phyloP scores from a whole-genome alignment of 2,329 filamentous ascomycete species.

The Stagonosporopsis chrysanthemi region DNA sequence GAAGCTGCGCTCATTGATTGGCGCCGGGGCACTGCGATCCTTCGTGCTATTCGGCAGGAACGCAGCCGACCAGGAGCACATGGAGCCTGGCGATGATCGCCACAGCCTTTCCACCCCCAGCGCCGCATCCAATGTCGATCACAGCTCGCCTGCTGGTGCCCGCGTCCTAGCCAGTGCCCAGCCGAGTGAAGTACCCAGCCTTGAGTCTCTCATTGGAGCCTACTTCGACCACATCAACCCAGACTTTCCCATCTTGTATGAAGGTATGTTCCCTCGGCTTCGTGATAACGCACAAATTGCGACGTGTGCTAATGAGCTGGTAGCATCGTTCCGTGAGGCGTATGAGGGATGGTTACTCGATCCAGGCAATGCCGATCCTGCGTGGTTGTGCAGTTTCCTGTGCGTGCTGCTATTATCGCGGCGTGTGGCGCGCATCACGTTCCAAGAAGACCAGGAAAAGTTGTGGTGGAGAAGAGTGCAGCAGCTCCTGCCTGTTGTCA shows the following conservation, averaged over 20 bases:
- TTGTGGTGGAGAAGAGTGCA: slow-evolving; percentile 54
- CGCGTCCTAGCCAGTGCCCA: slow-evolving; percentile 15
- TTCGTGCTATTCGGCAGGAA: slow-evolving; percentile 54
- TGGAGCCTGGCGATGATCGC: slow-evolving; percentile 28
- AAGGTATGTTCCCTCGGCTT: slow-evolving; percentile 30
- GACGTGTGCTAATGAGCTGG: not conserved
- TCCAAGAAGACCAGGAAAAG: slow-evolving; percentile 51
- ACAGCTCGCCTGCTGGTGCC: slow-evolving; percentile 32
- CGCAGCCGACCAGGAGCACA: slow-evolving; percentile 43
- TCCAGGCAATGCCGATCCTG: slow-evolving; percentile 45
- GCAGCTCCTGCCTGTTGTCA: slow-evolving; percentile 51
- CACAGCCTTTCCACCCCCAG: slow-evolving; percentile 31
- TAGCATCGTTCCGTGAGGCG: slow-evolving; percentile 50
- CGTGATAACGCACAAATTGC: not conserved
- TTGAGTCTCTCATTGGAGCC: slow-evolving; percentile 49
- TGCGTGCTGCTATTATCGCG: slow-evolving; percentile 53
- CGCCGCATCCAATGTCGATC: slow-evolving; percentile 30
- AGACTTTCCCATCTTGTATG: slow-evolving; percentile 55
- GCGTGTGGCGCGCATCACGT: slow-evolving; percentile 42
- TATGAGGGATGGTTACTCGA: slow-evolving; percentile 48
- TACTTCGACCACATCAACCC: slow-evolving; percentile 55
- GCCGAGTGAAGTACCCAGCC: slow-evolving; percentile 27
- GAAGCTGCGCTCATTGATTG: slow-evolving; percentile 51
- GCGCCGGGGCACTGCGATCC: slow-evolving; percentile 41
- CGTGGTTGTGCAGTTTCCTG: slow-evolving; percentile 54